phyloP scores from a whole-genome alignment of 2,329 filamentous ascomycete species.

The Paecilomyces fulvus region DNA sequence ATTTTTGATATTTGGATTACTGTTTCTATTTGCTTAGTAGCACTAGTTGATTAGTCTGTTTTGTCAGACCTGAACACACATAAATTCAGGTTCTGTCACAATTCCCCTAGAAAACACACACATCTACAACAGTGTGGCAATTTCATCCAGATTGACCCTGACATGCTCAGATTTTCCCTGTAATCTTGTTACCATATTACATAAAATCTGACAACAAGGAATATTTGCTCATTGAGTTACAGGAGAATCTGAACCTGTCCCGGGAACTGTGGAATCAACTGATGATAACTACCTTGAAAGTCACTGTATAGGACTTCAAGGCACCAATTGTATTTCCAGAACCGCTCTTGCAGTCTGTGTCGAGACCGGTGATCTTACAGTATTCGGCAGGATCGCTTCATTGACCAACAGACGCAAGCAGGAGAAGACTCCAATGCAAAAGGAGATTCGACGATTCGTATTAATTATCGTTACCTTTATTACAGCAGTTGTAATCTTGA shows the following conservation, averaged over 20 bases:
- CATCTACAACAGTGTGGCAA: no score
- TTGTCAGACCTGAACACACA: no score
- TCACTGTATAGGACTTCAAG: slow-evolving; percentile 65
- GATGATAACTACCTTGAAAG: slow-evolving; percentile 72
- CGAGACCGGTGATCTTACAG: slow-evolving; percentile 61
- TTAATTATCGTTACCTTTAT: slow-evolving; percentile 60
- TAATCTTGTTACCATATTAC: no score
- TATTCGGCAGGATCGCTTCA: slow-evolving; percentile 68
- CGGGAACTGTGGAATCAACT: slow-evolving; percentile 56
- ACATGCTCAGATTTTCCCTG: no score
- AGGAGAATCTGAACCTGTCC: slow-evolving; percentile 59
- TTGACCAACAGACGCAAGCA: slow-evolving; percentile 61
- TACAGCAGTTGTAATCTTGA: slow-evolving; percentile 47
- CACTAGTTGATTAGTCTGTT: no score
- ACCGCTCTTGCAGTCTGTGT: slow-evolving; percentile 60
- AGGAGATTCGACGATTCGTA: slow-evolving; percentile 66
- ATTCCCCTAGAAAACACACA: no score
- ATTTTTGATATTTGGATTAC: no score
- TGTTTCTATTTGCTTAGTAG: no score
- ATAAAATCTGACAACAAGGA: no score
- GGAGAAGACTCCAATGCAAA: slow-evolving; percentile 61
- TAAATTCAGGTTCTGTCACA: no score
- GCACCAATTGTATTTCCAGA: slow-evolving; percentile 69
- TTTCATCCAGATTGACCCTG: no score
- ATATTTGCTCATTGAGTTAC: slow-evolving; percentile 16